Percentiles rank a stretch among this genome's conserved stretches.
phyloP scores from a whole-genome alignment of 441 rosid genomes.

The Pelargonium cotyledonis region DNA sequence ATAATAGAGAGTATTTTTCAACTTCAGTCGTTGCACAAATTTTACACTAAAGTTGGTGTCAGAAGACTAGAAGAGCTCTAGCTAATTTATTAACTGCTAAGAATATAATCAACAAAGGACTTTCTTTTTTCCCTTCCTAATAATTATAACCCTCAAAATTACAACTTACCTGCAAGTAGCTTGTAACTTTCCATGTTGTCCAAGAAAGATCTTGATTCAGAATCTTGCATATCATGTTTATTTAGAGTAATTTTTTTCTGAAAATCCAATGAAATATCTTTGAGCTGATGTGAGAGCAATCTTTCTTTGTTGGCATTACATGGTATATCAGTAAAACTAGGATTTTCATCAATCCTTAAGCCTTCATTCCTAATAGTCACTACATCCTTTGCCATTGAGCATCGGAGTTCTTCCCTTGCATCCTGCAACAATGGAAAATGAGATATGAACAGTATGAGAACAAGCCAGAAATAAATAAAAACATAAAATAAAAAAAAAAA shows the following conservation, averaged over 20 bases:
- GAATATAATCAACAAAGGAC: neutral
- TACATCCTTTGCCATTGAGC: constrained; percentile 84
- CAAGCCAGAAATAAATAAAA: neutral
- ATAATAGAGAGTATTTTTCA: too few species aligned
- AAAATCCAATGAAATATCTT: constrained; percentile 47
- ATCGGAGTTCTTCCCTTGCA: constrained; percentile 85
- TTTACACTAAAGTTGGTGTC: neutral
- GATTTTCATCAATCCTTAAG: constrained; percentile 44
- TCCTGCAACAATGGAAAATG: constrained; percentile 46
- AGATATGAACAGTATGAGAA: constrained; percentile 17
- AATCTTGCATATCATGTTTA: constrained; percentile 60
- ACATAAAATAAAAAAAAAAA: neutral
- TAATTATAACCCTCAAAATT: neutral
- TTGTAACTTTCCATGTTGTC: constrained; percentile 42
- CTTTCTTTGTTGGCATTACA: constrained; percentile 27
- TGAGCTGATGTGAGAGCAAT: constrained; percentile 26
- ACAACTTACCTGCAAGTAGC: constrained; percentile 57
- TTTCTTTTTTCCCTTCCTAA: neutral
- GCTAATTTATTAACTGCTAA: neutral
- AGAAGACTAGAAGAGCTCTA: neutral
- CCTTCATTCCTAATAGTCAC: constrained; percentile 75
- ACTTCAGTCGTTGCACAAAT: neutral
- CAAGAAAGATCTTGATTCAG: constrained; percentile 36
- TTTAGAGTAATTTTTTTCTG: constrained; percentile 72
- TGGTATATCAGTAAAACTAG: constrained; percentile 19